These are phyloP conservation scores for Nannochloropsis gaditana DNA, from an alignment of 108 stramenopile species.

Conservation along the genomic window DNA sequence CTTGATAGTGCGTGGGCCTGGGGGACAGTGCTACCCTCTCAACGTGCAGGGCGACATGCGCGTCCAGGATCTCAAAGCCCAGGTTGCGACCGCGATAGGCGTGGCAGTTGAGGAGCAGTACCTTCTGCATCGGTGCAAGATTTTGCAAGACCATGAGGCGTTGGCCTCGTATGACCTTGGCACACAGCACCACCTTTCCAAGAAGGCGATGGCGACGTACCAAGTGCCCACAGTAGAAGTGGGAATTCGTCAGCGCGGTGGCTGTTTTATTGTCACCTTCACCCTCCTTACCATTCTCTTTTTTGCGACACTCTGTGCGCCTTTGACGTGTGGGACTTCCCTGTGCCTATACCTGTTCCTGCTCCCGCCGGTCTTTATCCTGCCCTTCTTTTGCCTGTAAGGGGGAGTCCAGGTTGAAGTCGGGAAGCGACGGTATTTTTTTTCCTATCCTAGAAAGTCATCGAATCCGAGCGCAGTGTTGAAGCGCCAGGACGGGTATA, in stretches of 20 bases:
- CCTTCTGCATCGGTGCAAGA: neutral
- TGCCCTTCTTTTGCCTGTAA: neutral
- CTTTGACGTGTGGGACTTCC: neutral
- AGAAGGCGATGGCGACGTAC: neutral
- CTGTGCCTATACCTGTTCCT: slow-evolving; percentile 6
- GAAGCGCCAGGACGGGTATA: no score
- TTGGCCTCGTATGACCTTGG: neutral
- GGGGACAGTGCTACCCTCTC: neutral
- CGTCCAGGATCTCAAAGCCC: neutral
- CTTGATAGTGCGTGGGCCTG: neutral
- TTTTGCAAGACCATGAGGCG: neutral
- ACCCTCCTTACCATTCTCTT: neutral
- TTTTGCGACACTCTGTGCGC: neutral
- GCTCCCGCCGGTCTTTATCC: neutral
- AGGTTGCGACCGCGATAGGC: neutral
- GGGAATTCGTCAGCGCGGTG: neutral
- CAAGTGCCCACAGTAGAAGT: neutral
- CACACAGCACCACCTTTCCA: neutral
- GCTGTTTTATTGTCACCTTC: slow-evolving; percentile 10
- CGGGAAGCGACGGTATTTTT: neutral
- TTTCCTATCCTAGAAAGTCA: no score
- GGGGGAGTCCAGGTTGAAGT: neutral
- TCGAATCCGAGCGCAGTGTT: no score
- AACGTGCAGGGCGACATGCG: neutral
- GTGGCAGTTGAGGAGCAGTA: neutral